A percentile compares a stretch with the other conserved stretches of the same genome.
These are phyloP conservation scores for Trichoderma koningiopsis DNA, from an alignment of 2,329 filamentous ascomycete species.

Conservation along the genomic window DNA sequence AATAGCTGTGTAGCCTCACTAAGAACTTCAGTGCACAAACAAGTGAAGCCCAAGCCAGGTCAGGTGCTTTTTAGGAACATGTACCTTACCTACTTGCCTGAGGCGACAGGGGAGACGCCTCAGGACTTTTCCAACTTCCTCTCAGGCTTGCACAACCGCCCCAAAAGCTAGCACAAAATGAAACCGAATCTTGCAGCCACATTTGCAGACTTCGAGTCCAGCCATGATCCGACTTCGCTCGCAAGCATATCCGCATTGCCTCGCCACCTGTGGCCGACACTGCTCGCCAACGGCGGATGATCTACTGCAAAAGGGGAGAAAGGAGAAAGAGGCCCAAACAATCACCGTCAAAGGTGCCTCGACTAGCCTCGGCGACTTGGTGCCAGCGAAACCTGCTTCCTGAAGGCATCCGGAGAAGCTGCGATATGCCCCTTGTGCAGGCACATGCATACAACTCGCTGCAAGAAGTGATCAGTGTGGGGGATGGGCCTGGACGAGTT, in stretches of 20 bases:
- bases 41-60: background rate
- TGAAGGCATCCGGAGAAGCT: background rate
- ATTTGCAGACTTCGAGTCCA: background rate
- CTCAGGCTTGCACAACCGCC: background rate
- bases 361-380: background rate
- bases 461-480: conserved; percentile 22
- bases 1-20: background rate
- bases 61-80: background rate
- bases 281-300: conserved; percentile 1
- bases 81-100: background rate
- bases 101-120: conserved; percentile 1
- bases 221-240: conserved; percentile 1
- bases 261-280: background rate
- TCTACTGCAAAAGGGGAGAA: background rate
- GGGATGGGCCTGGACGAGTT: conserved; percentile 17
- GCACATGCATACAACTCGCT: conserved; percentile 21
- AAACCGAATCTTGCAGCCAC: background rate
- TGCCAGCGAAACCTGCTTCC: background rate
- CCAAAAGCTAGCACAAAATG: background rate
- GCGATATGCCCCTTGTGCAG: conserved; percentile 18
- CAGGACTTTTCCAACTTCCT: background rate
- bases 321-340: background rate
- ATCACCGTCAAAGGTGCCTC: background rate
- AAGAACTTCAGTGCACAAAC: background rate
- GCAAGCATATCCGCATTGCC: background rate